These are phyloP conservation scores for Cladophialophora immunda DNA, from an alignment of 2,329 filamentous ascomycete genomes.

Conservation along the genomic window DNA sequence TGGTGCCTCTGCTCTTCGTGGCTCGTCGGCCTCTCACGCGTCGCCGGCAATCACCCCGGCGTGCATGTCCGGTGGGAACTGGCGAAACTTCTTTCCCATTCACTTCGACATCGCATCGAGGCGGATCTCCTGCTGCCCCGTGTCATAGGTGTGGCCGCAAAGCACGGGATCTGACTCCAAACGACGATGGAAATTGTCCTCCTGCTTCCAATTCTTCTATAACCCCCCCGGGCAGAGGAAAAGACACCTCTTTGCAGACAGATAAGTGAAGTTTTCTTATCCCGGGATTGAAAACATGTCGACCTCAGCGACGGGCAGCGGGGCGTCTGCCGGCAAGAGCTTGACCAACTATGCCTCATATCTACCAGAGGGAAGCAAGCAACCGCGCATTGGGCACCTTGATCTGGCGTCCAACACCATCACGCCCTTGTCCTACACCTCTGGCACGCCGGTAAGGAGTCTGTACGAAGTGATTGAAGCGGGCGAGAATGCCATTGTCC, in stretches of 20 bases:
- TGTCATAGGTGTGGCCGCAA: not conserved
- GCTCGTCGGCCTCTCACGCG: not conserved
- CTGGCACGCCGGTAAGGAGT: constrained; percentile 56
- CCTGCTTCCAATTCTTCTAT: not conserved
- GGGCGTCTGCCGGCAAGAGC: not conserved
- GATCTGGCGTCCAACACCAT: constrained; percentile 50
- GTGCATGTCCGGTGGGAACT: not conserved
- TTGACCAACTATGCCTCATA: constrained; percentile 30
- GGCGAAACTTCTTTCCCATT: not conserved
- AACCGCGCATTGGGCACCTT: constrained; percentile 53
- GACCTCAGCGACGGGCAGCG: not conserved
- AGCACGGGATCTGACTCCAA: not conserved
- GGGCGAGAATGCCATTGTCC: constrained; percentile 51
- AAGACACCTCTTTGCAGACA: not conserved
- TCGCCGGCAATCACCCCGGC: not conserved
- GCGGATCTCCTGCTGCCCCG: not conserved
- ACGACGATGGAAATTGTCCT: not conserved
- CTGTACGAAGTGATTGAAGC: constrained; percentile 64
- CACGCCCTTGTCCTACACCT: constrained; percentile 56
- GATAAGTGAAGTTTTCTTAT: not conserved
- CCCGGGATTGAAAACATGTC: not conserved
- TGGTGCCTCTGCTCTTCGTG: no score
- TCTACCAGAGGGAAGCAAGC: constrained; percentile 11
- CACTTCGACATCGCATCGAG: not conserved
- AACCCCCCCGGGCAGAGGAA: not conserved